Base-by-base conservation (phyloP, 352 stramenopile species). In the Globisporangium perplexum region DNA sequence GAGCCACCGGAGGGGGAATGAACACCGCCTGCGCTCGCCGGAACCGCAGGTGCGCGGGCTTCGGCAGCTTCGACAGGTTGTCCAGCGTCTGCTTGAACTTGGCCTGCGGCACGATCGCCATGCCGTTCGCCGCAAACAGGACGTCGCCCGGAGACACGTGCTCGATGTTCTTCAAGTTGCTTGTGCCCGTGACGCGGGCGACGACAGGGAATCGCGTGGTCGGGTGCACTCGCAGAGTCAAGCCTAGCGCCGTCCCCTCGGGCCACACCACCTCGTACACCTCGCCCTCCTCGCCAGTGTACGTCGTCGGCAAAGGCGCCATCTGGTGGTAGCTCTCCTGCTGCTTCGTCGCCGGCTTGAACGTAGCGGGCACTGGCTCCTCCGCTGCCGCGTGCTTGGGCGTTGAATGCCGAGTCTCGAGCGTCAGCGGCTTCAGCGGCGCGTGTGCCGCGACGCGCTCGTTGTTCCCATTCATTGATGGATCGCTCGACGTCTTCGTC, bases 1-100 rank as follows among this genome's bases (percentile, higher is more conserved):
- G 67, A n/a, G n/a, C n/a, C 33, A 51, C 30, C 22, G 20, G 38
- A 26, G 33, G 39, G 20, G n/a, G 62, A 41, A 61, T 62, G 0
- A 62, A 51, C 7, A 73, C 62, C 3, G 75, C 62, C 14, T 69
- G 74, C 14, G 71, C 66, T 50, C 76, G 65, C 12, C 78, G 67
- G 49, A 90, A 90, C 22, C 74, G 79, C 60, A 90, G 60, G 18
- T 88, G 66, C 30, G 77, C 77, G 10, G 79, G 79, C 56, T 90
- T 90, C 31, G 79, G 79, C 15, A 90, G 62, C 20, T 80, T 79
- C 17, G 72, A 84, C 30, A 90, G 49, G 55, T 86, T 83, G 57
- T 86, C 75, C 18, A 90, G 65, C 8, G 79, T 90, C 55, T 90
- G 77, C 55, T 90, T 90, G 55, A 90, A 87, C 59, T 90, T 90